phyloP scores from a whole-genome alignment of 2,329 filamentous ascomycete genomes.

The Amauroascus verrucosus region DNA sequence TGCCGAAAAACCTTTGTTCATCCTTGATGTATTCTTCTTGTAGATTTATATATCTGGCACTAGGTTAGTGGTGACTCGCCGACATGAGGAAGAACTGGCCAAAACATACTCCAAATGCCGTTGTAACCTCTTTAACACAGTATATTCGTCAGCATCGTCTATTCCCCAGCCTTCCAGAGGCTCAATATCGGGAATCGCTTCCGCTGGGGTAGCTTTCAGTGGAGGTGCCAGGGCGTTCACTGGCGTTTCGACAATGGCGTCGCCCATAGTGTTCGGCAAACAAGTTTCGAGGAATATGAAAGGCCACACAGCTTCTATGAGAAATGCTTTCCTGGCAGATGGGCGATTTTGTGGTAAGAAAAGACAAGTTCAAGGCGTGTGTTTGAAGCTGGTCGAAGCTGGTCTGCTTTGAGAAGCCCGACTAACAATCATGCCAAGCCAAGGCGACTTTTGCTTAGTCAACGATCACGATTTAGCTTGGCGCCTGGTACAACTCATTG shows the following conservation, averaged over 20 bases:
- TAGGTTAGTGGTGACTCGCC: conserved; percentile 20
- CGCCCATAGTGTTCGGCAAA: conserved; percentile 54
- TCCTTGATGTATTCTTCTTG: conserved; percentile 99
- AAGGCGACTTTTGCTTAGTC: conserved; percentile 4
- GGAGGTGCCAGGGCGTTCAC: conserved; percentile 51
- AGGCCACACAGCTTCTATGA: background rate
- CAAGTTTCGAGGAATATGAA: background rate
- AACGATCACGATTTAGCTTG: background rate
- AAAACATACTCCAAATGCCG: conserved; percentile 74
- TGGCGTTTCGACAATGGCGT: conserved; percentile 75
- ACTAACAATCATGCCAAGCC: conserved; percentile 6
- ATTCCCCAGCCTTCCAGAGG: conserved; percentile 72
- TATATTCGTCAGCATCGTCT: conserved; percentile 86
- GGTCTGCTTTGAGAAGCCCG: background rate
- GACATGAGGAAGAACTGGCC: background rate
- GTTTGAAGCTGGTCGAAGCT: background rate
- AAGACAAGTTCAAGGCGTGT: background rate
- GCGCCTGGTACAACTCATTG: no score
- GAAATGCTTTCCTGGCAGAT: background rate
- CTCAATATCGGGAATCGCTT: conserved; percentile 79
- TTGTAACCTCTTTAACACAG: conserved; percentile 90
- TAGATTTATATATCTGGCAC: conserved; percentile 72
- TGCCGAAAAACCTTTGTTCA: conserved; percentile 65
- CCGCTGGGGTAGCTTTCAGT: conserved; percentile 64
- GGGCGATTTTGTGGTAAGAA: background rate